phyloP scores from a whole-genome alignment of 179 eudicot species.

The Spinacia oleracea region DNA sequence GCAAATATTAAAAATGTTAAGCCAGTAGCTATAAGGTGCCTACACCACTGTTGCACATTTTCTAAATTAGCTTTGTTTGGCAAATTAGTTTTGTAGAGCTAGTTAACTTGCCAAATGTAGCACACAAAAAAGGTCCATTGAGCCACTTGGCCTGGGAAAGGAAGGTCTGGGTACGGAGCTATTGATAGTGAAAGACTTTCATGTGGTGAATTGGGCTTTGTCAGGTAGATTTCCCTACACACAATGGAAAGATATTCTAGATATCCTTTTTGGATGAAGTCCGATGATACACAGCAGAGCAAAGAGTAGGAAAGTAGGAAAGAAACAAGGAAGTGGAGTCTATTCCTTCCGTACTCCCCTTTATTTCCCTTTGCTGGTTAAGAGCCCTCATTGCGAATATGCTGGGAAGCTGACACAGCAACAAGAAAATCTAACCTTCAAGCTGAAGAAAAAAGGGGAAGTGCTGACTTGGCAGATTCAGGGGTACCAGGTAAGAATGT shows the following conservation, averaged over 20 bases:
- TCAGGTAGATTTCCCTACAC: neutral
- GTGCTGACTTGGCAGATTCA: neutral
- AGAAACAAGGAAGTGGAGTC: neutral
- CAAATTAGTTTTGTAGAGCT: no score
- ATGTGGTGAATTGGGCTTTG: neutral
- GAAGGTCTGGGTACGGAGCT: neutral
- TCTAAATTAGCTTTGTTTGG: no score
- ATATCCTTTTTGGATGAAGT: neutral
- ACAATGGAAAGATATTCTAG: neutral
- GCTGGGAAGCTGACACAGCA: neutral
- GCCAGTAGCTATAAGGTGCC: no score
- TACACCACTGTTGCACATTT: no score
- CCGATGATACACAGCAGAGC: neutral
- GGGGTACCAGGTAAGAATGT: neutral
- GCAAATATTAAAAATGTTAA: no score
- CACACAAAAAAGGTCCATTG: no score
- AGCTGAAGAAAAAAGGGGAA: neutral
- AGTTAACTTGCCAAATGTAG: no score
- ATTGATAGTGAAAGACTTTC: neutral
- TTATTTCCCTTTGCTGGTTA: neutral
- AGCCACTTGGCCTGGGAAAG: neutral
- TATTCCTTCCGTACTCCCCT: neutral
- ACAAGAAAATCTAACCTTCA: neutral
- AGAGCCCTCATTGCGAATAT: neutral
- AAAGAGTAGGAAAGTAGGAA: neutral